A percentile compares a stretch with the other conserved stretches of the same genome.
Conservation (phyloP, 805 yeast species). For the Ogataea corticis region DNA sequence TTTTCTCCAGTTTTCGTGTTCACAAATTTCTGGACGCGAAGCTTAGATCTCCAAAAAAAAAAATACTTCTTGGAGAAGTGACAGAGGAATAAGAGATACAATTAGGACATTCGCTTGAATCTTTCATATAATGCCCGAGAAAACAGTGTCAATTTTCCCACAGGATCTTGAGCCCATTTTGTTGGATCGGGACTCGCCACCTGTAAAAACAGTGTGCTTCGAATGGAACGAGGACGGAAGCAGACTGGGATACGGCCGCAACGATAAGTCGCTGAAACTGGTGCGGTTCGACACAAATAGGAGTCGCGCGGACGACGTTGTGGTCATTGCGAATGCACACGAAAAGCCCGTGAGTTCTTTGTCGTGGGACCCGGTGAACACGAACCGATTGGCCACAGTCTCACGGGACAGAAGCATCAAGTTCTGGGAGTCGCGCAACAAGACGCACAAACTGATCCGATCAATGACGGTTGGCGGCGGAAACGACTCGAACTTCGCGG, state of each 20-base stretch:
- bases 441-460: constrained; percentile 26
- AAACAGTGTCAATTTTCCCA: constrained; percentile 1
- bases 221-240: constrained; percentile 45
- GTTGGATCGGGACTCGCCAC: constrained; percentile 14
- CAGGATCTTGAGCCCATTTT: constrained; percentile 15
- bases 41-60: not conserved
- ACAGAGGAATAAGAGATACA: too few species aligned
- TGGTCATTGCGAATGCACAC: constrained; percentile 42
- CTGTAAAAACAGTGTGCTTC: constrained; percentile 38
- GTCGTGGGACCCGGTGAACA: constrained; percentile 46
- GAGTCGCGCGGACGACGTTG: constrained; percentile 36
- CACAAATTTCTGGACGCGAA: not conserved
- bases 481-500: constrained; percentile 20
- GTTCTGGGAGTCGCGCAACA: constrained; percentile 42
- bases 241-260: constrained; percentile 42
- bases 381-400: constrained; percentile 44
- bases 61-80: too few species aligned
- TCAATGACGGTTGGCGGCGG: constrained; percentile 7
- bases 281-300: constrained; percentile 34
- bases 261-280: constrained; percentile 43
- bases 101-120: too few species aligned
- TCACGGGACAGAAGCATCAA: constrained; percentile 45
- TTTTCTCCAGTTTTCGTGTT: not conserved
- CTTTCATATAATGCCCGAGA: constrained; percentile 1
- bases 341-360: constrained; percentile 41